Conservation (phyloP, 2,329 filamentous ascomycete species). For the Fusarium hainanense region DNA sequence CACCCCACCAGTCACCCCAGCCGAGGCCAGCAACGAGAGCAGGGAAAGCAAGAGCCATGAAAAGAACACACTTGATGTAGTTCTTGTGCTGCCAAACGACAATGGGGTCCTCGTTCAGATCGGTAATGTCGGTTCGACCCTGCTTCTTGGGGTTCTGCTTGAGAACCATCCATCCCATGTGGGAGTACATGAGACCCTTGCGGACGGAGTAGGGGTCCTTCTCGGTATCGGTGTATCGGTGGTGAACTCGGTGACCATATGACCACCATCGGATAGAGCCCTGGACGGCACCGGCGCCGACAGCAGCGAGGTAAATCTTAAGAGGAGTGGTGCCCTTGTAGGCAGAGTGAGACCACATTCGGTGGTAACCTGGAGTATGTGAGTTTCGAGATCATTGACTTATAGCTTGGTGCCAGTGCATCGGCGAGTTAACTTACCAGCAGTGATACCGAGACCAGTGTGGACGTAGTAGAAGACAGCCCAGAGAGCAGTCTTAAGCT, state of each 20-base stretch:
- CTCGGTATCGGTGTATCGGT: slow-evolving; percentile 91
- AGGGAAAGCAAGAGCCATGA: slow-evolving; percentile 82
- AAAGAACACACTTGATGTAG: slow-evolving; percentile 82
- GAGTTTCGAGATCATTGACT: background rate
- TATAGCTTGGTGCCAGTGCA: background rate
- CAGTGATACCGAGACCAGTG: slow-evolving; percentile 83
- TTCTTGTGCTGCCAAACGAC: slow-evolving; percentile 90
- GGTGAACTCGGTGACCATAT: slow-evolving; percentile 85
- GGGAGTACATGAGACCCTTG: slow-evolving; percentile 84
- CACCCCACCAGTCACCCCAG: slow-evolving; percentile 85
- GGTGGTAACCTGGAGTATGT: slow-evolving; percentile 58
- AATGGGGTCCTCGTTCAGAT: slow-evolving; percentile 86
- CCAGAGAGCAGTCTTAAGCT: slow-evolving; percentile 77
- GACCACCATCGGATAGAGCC: slow-evolving; percentile 92
- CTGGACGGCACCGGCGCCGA: slow-evolving; percentile 85
- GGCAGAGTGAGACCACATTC: slow-evolving; percentile 87
- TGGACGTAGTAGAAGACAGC: slow-evolving; percentile 84
- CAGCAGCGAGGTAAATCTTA: slow-evolving; percentile 83
- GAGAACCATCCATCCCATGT: slow-evolving; percentile 90
- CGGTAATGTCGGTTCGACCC: slow-evolving; percentile 87
- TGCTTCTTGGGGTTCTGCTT: slow-evolving; percentile 93
- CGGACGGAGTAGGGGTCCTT: slow-evolving; percentile 93
- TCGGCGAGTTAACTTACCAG: slow-evolving; percentile 62
- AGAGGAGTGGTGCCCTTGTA: slow-evolving; percentile 82
- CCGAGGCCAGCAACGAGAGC: slow-evolving; percentile 78